Evolutionary conservation across 148 eudicot genomes (phyloP), one percentile per base, ranked within the genome.

Genomic region (Suaeda aralocaspica): DNA sequence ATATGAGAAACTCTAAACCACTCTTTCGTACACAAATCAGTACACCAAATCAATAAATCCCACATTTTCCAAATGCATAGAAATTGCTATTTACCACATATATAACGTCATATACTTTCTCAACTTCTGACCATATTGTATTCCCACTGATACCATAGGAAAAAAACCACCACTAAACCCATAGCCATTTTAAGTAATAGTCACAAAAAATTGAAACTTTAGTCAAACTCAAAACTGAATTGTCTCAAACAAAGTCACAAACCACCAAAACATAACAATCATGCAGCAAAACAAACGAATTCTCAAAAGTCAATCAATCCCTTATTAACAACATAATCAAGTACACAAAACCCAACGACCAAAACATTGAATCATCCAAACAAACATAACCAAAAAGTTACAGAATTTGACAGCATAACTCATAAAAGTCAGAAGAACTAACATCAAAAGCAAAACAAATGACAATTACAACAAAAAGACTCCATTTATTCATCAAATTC

Each of bases 291-390:
- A 42, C 59, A 46, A 24, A 34, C 33, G 55, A 42, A 30, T 45
- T 18, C 18, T 36, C 56, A 41, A 30, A 28, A 62, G 14, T 28
- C 67, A 28, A 29, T 68, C 33, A 50, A 36, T 10, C 31, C 61
- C 31, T 21, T 26, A 3, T 6, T 15, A 71, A 31, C 16, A 45
- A 7, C 41, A 36, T 36, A 30, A 21, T 45, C 31, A 21, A 29
- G 6, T 42, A 29, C 61, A 57, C 61, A 57, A 48, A 31, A 60
- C 59, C 74, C 59, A 22, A 31, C 45, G 31, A 2, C 60, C 41
- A 62, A 53, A 66, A 21, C 29, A 41, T 12, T 25, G 19, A 41
- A 41, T 19, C 13, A 21, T 3, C 8, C 8, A 10, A 33, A 1
- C n/a, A n/a, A n/a, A n/a, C n/a, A 36, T 36, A 8, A 3, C 41